Conservation (phyloP, 2,329 filamentous ascomycete genomes). For the Chrysosporium keratinophilum region DNA sequence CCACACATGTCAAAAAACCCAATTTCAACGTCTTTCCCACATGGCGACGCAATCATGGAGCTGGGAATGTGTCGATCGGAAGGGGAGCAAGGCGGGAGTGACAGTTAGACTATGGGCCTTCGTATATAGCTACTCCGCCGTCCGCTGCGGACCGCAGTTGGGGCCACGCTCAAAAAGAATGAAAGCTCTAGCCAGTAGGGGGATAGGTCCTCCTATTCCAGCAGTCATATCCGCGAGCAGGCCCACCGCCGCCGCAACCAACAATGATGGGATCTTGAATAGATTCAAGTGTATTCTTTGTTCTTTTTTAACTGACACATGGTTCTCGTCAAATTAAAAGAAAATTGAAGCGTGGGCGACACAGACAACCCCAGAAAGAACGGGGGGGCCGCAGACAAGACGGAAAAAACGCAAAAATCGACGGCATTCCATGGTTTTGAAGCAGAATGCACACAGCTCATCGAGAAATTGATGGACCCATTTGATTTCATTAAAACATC, state of each 20-base stretch:
- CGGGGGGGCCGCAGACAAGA: neutral
- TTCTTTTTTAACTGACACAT: conserved; percentile 4
- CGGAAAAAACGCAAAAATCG: neutral
- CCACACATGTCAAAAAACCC: too few species aligned
- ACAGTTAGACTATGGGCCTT: too few species aligned
- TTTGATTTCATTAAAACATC: conserved; percentile 8
- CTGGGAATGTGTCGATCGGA: too few species aligned
- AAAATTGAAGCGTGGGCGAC: neutral
- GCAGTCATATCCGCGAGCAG: neutral
- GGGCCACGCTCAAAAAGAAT: too few species aligned
- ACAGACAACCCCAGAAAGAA: neutral
- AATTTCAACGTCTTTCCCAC: too few species aligned
- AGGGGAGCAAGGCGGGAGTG: too few species aligned
- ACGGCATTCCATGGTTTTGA: neutral
- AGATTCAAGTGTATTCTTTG: neutral
- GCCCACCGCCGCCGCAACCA: too few species aligned
- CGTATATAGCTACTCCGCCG: too few species aligned
- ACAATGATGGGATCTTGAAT: neutral
- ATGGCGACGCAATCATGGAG: too few species aligned
- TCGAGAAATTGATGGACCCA: neutral
- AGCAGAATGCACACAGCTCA: neutral
- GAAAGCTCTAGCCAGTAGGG: neutral
- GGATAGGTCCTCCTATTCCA: neutral
- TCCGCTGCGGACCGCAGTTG: too few species aligned
- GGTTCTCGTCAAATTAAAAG: conserved; percentile 5